These are phyloP conservation scores for Pouteria glomerata DNA, from an alignment of 148 eudicot genomes.

Conservation along the genomic window DNA sequence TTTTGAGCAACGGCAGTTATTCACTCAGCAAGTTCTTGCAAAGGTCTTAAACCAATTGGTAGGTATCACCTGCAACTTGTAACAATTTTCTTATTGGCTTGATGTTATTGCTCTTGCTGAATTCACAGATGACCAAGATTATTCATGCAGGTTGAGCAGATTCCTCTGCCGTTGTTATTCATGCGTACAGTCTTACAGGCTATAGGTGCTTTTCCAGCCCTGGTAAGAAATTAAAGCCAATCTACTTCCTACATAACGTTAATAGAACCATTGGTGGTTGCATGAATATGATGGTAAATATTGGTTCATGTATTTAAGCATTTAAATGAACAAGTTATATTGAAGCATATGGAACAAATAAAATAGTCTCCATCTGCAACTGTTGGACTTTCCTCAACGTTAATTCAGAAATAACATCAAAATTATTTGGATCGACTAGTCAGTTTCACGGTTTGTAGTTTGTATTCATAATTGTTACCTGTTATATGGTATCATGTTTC, in stretches of 20 bases:
- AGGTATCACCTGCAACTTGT: conserved; percentile 12
- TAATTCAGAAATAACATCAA: not conserved
- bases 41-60: conserved; percentile 97
- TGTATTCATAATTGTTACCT: not conserved
- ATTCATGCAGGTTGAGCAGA: conserved; percentile 82
- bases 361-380: not conserved
- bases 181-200: conserved; percentile 98
- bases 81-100: not conserved
- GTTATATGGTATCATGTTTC: not conserved
- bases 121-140: conserved; percentile 1
- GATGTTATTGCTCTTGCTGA: not conserved
- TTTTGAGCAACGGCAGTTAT: conserved; percentile 80
- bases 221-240: conserved; percentile 46
- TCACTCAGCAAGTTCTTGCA: conserved; percentile 92
- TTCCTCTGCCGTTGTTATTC: conserved; percentile 88
- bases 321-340: not conserved
- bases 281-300: not conserved
- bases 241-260: not conserved
- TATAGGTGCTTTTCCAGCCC: conserved; percentile 85
- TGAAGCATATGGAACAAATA: not conserved
- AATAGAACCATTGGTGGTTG: not conserved
- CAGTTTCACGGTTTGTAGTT: not conserved
- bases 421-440: not conserved
- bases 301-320: not conserved
- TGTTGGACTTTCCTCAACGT: not conserved